Conservation (phyloP, 306 rosid species). For the Quercus suber region DNA sequence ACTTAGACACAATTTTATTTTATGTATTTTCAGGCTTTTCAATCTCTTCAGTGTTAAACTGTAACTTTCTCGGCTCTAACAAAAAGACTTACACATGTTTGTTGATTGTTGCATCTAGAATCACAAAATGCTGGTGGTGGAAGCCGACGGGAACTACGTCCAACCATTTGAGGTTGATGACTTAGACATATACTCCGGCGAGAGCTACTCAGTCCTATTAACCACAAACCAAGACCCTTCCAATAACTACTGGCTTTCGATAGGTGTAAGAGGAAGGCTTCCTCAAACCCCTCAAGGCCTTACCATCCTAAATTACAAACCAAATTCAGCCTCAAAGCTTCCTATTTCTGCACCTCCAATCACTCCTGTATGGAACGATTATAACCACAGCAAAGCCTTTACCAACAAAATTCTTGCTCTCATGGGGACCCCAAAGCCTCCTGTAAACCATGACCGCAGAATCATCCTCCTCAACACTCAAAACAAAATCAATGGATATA, state of each 20-base stretch:
- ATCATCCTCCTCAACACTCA: slow-evolving; percentile 78
- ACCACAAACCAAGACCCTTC: slow-evolving; percentile 64
- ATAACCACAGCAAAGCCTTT: slow-evolving; percentile 55
- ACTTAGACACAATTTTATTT: too few species aligned
- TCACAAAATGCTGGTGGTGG: slow-evolving; percentile 77
- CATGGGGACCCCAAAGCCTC: slow-evolving; percentile 65
- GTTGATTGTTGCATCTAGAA: slow-evolving; percentile 25
- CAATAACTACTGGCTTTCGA: slow-evolving; percentile 69
- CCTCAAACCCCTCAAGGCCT: slow-evolving; percentile 62
- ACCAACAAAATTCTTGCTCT: slow-evolving; percentile 44
- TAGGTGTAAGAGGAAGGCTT: slow-evolving; percentile 62
- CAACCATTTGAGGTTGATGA: slow-evolving; percentile 57
- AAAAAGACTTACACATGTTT: neutral
- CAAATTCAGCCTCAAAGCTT: slow-evolving; percentile 45
- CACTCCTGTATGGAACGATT: slow-evolving; percentile 69
- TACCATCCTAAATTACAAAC: slow-evolving; percentile 57
- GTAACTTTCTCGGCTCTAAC: too few species aligned
- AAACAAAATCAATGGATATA: slow-evolving; percentile 45
- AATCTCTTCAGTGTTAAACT: too few species aligned
- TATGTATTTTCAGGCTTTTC: too few species aligned
- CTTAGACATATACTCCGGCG: slow-evolving; percentile 83
- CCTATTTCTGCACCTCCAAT: slow-evolving; percentile 60
- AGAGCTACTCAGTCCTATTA: slow-evolving; percentile 70
- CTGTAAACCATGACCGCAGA: slow-evolving; percentile 31
- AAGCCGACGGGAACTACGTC: slow-evolving; percentile 84